Evolutionary conservation across 192 early-diverging fungal species (phyloP).

Genomic region (Dissophora globulifera): DNA sequence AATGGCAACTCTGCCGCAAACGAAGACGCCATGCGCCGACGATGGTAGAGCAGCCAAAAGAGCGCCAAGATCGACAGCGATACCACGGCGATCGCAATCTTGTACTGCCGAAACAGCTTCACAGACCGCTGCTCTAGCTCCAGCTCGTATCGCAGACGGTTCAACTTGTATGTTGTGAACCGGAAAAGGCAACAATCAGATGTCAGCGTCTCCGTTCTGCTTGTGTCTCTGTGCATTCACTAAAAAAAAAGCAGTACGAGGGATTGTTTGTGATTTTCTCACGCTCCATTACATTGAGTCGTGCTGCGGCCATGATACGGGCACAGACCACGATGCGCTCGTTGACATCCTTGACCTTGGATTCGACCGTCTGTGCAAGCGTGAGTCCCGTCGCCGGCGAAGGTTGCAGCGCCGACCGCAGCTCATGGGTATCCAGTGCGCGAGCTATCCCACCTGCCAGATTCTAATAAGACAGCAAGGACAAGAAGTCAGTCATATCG

Average conservation of each 20-base stretch:
- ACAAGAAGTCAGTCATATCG: neutral
- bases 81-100: slow-evolving; percentile 26
- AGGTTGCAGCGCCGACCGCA: slow-evolving; percentile 18
- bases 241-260: too few species aligned
- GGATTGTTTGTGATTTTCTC: too few species aligned
- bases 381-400: slow-evolving; percentile 19
- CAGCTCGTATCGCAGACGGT: slow-evolving; percentile 41
- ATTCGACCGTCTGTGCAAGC: slow-evolving; percentile 34
- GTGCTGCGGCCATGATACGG: slow-evolving; percentile 37
- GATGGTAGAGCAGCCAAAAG: slow-evolving; percentile 16
- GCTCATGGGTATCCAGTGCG: slow-evolving; percentile 17
- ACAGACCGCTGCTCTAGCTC: slow-evolving; percentile 46
- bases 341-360: slow-evolving; percentile 39
- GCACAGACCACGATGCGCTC: slow-evolving; percentile 48
- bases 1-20: neutral
- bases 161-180: slow-evolving; percentile 12
- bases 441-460: slow-evolving; percentile 6
- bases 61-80: neutral
- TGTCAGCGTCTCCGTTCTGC: too few species aligned
- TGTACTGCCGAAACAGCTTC: slow-evolving; percentile 33
- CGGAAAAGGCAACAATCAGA: neutral
- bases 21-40: neutral
- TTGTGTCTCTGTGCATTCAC: too few species aligned
- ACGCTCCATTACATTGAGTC: slow-evolving; percentile 25
- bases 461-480: neutral